A percentile compares a stretch with the other conserved stretches of the same genome.
Evolutionary conservation across 2,329 filamentous ascomycete species (phyloP).

Genomic region (Salinomyces thailandicus): DNA sequence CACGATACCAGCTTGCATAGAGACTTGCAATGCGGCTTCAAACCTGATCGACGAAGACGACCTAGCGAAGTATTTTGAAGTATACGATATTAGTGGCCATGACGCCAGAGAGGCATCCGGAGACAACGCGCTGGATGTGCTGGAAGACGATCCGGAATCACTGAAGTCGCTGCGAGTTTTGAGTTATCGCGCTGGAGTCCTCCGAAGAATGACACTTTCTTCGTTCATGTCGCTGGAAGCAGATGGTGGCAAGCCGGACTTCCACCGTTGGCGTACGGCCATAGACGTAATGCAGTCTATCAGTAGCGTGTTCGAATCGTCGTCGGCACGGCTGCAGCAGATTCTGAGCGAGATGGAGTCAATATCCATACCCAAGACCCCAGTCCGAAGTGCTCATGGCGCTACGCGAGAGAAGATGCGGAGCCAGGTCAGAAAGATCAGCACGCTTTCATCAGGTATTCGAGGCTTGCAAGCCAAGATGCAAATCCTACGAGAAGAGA

Average conservation of each 20-base stretch:
- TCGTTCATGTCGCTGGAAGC: constrained; percentile 81
- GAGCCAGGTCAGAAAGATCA: constrained; percentile 77
- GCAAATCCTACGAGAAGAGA: constrained; percentile 82
- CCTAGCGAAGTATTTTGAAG: constrained; percentile 81
- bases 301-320: constrained; percentile 47
- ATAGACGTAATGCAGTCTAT: constrained; percentile 63
- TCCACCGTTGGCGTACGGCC: constrained; percentile 66
- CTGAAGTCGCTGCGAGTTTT: constrained; percentile 63
- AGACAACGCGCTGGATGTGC: constrained; percentile 35
- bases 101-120: constrained; percentile 45
- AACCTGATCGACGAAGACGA: constrained; percentile 68
- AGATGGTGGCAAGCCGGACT: constrained; percentile 65
- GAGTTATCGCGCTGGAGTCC: constrained; percentile 62
- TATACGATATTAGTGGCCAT: constrained; percentile 40
- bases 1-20: constrained; percentile 60
- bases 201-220: constrained; percentile 78
- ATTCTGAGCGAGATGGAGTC: constrained; percentile 69
- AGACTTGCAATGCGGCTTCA: constrained; percentile 58
- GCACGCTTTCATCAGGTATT: constrained; percentile 79
- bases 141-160: constrained; percentile 64
- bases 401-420: constrained; percentile 72
- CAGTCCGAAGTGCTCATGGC: constrained; percentile 43
- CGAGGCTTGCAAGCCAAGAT: constrained; percentile 89
- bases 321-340: constrained; percentile 54
- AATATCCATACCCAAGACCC: constrained; percentile 40